Conservation (phyloP, 768 basidiomycete genomes). For the Rhodotorula paludigena region DNA sequence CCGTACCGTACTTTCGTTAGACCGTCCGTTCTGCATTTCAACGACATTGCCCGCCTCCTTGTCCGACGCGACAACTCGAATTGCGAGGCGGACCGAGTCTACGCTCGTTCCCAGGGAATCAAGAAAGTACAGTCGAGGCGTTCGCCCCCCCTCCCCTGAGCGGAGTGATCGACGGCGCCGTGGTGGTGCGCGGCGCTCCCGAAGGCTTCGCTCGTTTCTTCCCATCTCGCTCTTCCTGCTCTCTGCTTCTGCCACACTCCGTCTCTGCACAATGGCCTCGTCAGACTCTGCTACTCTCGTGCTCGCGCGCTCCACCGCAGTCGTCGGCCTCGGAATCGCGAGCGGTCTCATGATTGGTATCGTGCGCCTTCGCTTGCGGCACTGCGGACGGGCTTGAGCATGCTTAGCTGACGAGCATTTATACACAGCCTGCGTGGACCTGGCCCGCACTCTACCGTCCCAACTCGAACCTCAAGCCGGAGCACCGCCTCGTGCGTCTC, state of each 20-base stretch:
- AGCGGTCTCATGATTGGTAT: neutral
- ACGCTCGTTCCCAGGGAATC: too few relatives aligned
- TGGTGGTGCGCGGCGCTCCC: too few relatives aligned
- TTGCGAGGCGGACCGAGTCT: too few relatives aligned
- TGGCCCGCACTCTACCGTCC: neutral
- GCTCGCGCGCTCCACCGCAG: neutral
- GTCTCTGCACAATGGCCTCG: neutral
- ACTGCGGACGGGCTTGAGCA: too few relatives aligned
- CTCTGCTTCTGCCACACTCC: neutral
- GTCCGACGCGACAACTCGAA: too few relatives aligned
- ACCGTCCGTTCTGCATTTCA: too few relatives aligned
- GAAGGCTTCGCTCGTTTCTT: neutral
- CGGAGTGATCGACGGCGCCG: too few relatives aligned
- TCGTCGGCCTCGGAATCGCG: neutral
- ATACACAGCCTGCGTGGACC: neutral
- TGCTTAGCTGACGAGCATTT: neutral
- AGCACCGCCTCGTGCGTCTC: neutral
- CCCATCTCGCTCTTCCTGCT: neutral
- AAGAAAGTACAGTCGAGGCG: too few relatives aligned
- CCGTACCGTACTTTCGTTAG: too few relatives aligned
- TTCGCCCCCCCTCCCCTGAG: too few relatives aligned
- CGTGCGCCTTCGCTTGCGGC: neutral
- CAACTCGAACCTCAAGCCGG: too few relatives aligned
- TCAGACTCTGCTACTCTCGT: neutral
- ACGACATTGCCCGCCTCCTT: too few relatives aligned